Evolutionary conservation across 345 rosid species (phyloP), one percentile per base, ranked within the genome.

Genomic region (Punica granatum): DNA sequence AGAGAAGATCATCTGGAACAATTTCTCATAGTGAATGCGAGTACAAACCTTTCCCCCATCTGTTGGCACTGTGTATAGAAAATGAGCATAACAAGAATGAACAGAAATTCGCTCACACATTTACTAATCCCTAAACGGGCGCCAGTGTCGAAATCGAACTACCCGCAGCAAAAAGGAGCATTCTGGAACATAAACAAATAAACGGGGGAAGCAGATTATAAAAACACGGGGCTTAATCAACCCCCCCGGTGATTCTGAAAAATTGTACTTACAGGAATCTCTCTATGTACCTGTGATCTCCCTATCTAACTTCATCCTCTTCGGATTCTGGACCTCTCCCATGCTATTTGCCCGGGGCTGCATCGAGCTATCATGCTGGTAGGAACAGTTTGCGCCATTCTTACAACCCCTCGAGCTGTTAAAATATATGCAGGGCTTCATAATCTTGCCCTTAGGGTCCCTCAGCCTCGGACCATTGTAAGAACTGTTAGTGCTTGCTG

Each of bases 241-340:
- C 32, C 33, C 30, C n/a, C n/a, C n/a, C n/a, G n/a, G 30, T n/a
- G 28, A 63, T 10, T 8, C 37, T 9, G 54, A 61, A 72, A 67
- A 66, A 46, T 44, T 70, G 59, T 69, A 48, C 66, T n/a, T 43
- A 68, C 72, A 51, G n/a, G 53, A 70, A 71, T 32, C 64, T 18
- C 61, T 23, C 54, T 48, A 64, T 82, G 81, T 81, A 73, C 90
- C 89, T 81, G 90, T 79, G 76, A 84, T 87, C 75, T 88, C 93
- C 70, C 96, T 85, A 63, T 95, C 97, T 79, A 88, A 80, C 85
- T 85, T 94, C 96, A 89, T 83, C 83, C 92, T 88, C 83, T 94
- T 94, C 0, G 90, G 77, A 77, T 56, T 84, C 44, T 76, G 95
- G 65, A 69, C 73, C 69, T 90, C 93, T 0, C 80, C 32, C 43